Percentiles rank a stretch among this genome's conserved stretches.
Evolutionary conservation across 2,329 filamentous ascomycete species (phyloP).

Genomic region (Fusarium drepaniforme): DNA sequence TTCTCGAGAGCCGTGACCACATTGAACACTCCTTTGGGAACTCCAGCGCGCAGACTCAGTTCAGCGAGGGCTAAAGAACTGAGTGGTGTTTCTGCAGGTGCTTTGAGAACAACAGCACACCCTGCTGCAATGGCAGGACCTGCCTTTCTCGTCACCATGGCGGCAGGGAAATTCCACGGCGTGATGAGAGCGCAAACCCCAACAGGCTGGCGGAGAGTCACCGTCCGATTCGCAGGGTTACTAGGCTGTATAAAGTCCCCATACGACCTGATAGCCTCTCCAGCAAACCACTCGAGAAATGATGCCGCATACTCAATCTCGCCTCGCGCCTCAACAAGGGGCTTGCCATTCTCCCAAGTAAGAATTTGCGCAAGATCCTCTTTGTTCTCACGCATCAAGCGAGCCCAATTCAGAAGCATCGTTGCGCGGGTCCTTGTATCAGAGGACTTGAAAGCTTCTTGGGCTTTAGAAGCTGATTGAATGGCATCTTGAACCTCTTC

Average conservation of each 20-base stretch:
- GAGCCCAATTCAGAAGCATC: too few relatives aligned
- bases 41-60: not conserved
- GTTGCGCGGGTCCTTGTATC: too few relatives aligned
- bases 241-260: not conserved
- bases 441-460: too few relatives aligned
- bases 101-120: not conserved
- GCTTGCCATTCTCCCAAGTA: not conserved
- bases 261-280: not conserved
- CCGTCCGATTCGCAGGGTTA: not conserved
- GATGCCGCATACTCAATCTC: not conserved
- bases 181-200: conserved; percentile 43
- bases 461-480: too few relatives aligned
- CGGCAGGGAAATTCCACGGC: conserved; percentile 67
- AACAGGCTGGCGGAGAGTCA: conserved; percentile 42
- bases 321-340: not conserved
- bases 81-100: not conserved
- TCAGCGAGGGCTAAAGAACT: not conserved
- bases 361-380: not conserved
- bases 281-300: not conserved
- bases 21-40: not conserved
- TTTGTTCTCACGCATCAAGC: too few relatives aligned
- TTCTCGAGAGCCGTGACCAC: not conserved
- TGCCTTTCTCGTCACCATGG: conserved; percentile 56
- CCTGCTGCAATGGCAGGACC: not conserved
- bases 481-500: too few relatives aligned